Conservation (phyloP, 1,284 basidiomycete species). For the Ceraceosorus bombacis region DNA sequence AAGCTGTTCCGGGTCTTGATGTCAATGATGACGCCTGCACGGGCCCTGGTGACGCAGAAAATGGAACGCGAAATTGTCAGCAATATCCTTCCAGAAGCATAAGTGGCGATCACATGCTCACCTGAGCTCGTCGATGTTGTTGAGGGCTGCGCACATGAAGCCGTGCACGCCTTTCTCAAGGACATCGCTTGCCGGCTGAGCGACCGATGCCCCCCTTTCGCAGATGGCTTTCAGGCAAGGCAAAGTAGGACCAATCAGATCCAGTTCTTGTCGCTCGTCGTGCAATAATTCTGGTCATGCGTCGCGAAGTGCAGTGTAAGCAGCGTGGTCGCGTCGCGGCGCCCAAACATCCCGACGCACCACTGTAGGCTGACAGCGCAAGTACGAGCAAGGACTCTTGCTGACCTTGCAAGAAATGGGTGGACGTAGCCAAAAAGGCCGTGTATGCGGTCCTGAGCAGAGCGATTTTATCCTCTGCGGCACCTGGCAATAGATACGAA, state of each 20-base stretch:
- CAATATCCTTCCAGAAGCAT: no score
- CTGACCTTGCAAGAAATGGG: slow-evolving; percentile 56
- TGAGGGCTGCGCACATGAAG: slow-evolving; percentile 71
- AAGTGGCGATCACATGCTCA: not conserved
- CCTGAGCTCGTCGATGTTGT: slow-evolving; percentile 77
- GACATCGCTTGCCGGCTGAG: slow-evolving; percentile 45
- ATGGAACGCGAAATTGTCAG: not conserved
- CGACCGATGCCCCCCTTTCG: slow-evolving; percentile 34
- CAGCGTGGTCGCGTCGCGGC: no score
- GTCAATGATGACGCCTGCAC: slow-evolving; percentile 63
- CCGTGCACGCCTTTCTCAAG: slow-evolving; percentile 64
- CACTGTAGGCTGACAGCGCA: slow-evolving; percentile 67
- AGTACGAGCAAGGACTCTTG: slow-evolving; percentile 71
- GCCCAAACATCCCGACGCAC: no score
- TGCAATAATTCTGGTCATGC: slow-evolving; percentile 52
- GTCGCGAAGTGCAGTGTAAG: no score
- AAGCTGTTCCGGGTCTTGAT: slow-evolving; percentile 88
- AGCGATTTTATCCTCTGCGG: slow-evolving; percentile 50
- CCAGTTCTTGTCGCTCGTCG: slow-evolving; percentile 36
- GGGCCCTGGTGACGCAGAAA: slow-evolving; percentile 9
- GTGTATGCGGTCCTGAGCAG: slow-evolving; percentile 65
- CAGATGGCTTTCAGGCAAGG: slow-evolving; percentile 36
- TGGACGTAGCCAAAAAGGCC: slow-evolving; percentile 61
- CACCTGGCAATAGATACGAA: slow-evolving; percentile 54
- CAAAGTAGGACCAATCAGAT: slow-evolving; percentile 30